These are phyloP conservation scores for Saturnispora mendoncae DNA, from an alignment of 805 yeast species.

Conservation along the genomic window DNA sequence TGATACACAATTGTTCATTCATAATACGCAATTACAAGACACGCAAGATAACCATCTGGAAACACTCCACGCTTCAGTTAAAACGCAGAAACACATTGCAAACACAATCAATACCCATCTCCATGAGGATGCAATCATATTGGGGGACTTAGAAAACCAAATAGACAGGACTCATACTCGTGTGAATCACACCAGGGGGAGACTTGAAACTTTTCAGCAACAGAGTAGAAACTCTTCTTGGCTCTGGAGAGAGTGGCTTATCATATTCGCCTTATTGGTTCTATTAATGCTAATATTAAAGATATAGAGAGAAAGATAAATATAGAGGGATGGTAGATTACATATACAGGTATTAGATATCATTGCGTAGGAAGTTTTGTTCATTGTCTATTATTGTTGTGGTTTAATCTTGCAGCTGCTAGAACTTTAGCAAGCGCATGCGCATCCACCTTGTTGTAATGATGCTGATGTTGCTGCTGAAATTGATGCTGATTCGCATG, in stretches of 20 bases:
- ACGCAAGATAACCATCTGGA: constrained; percentile 39
- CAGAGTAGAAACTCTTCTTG: neutral
- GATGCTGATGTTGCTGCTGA: neutral
- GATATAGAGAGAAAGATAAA: neutral
- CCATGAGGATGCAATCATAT: constrained; percentile 37
- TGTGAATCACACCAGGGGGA: constrained; percentile 33
- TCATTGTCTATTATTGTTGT: neutral
- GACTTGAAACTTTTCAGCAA: constrained; percentile 32
- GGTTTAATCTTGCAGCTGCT: constrained; percentile 6
- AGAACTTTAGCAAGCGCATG: constrained; percentile 7
- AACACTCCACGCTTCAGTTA: constrained; percentile 34
- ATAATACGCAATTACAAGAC: constrained; percentile 38
- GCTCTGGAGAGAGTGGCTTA: constrained; percentile 37
- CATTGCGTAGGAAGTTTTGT: neutral
- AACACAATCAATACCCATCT: constrained; percentile 40
- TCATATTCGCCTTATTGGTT: constrained; percentile 36
- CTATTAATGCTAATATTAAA: constrained; percentile 35
- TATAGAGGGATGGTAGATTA: neutral
- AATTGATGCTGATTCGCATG: constrained; percentile 1
- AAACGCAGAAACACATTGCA: constrained; percentile 38
- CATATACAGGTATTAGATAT: too few species aligned
- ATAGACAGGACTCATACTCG: constrained; percentile 35
- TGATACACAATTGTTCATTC: constrained; percentile 26
- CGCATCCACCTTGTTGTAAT: constrained; percentile 6
- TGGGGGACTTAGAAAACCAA: constrained; percentile 42